phyloP scores from a whole-genome alignment of 163 green algal species.

The Scenedesmus sp. region DNA sequence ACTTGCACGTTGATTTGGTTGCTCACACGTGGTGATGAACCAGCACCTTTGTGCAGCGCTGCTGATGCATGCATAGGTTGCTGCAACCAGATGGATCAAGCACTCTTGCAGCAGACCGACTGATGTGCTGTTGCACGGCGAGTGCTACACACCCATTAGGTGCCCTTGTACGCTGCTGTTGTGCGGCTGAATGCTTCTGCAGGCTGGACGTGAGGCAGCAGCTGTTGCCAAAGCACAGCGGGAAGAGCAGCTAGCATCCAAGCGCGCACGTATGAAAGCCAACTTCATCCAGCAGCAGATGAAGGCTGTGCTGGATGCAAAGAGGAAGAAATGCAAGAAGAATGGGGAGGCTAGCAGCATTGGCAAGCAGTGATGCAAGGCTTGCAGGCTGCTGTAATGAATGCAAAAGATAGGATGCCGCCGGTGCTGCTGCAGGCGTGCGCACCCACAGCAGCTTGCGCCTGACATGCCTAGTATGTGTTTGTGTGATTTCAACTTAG shows the following conservation, averaged over 20 bases:
- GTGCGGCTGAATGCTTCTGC: conserved; percentile 10
- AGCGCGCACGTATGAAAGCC: conserved; percentile 71
- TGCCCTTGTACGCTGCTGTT: background rate
- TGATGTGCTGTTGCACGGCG: too few species aligned
- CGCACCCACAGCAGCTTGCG: background rate
- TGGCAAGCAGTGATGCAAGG: background rate
- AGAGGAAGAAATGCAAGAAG: conserved; percentile 26
- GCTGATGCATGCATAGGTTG: too few species aligned
- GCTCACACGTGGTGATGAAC: too few species aligned
- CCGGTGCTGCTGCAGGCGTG: background rate
- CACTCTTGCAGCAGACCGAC: too few species aligned
- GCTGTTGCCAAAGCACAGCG: conserved; percentile 56
- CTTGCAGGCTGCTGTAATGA: background rate
- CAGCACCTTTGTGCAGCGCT: too few species aligned
- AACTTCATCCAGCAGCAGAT: conserved; percentile 68
- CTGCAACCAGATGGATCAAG: too few species aligned
- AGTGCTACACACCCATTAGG: too few species aligned
- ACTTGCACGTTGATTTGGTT: too few species aligned
- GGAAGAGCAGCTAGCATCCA: conserved; percentile 50
- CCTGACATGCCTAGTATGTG: background rate
- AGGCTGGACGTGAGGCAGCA: conserved; percentile 55
- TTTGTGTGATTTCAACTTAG: background rate
- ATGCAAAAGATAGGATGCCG: background rate
- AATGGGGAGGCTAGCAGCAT: background rate
- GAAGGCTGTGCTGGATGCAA: conserved; percentile 20